phyloP scores from a whole-genome alignment of 305 asterid genomes.

The Caryopteris hybrid region DNA sequence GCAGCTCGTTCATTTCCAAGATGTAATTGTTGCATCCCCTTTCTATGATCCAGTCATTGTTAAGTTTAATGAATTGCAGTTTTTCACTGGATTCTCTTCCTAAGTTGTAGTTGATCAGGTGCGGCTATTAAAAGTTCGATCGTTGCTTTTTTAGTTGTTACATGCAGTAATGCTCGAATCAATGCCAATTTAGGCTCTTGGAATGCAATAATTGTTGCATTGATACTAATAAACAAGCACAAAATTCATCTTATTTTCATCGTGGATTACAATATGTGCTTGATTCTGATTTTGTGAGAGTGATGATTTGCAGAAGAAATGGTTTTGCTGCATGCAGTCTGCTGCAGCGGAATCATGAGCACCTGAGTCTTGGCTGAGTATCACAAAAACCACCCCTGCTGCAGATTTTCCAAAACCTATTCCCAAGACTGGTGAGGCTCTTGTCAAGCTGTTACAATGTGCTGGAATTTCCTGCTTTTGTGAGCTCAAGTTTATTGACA shows the following conservation, averaged over 20 bases:
- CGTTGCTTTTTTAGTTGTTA: too few relatives aligned
- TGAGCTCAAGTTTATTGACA: not conserved
- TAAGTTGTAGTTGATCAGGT: too few relatives aligned
- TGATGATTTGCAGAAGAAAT: slow-evolving; percentile 45
- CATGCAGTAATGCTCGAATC: not conserved
- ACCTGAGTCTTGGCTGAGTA: not conserved
- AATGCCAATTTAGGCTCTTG: not conserved
- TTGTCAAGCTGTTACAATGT: not conserved
- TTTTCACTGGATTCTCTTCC: too few relatives aligned
- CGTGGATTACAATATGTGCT: not conserved
- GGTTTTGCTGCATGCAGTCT: slow-evolving; percentile 59
- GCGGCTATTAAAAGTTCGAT: too few relatives aligned
- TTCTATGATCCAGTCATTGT: too few relatives aligned
- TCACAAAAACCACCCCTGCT: too few relatives aligned
- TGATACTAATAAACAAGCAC: not conserved
- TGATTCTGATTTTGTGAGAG: not conserved
- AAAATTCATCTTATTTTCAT: not conserved
- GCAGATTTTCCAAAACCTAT: too few relatives aligned
- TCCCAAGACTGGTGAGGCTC: not conserved
- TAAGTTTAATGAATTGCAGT: too few relatives aligned
- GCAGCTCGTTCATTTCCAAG: too few relatives aligned
- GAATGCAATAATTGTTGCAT: not conserved
- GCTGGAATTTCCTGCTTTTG: slow-evolving; percentile 15
- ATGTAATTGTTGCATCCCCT: too few relatives aligned
- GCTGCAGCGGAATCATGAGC: slow-evolving; percentile 35